Base-by-base conservation (phyloP, 345 rosid species). In the Boechera divaricarpa region DNA sequence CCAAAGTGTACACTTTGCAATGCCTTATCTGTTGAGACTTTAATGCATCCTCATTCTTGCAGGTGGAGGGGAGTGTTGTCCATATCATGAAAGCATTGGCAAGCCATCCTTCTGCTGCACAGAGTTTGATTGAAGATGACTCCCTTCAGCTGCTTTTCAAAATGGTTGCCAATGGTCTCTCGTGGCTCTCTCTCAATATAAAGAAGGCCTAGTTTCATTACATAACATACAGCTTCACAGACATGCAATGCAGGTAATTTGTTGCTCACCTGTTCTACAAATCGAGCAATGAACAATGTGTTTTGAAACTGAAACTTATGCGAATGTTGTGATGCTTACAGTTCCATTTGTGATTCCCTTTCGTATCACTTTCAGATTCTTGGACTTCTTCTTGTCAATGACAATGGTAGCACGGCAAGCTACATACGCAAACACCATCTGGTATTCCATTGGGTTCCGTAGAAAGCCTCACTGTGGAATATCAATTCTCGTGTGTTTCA, bases 71-170 rank as follows among this genome's bases (percentile, higher is more conserved):
- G 66, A 87, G 96, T 70, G 80, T 92, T 13, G 90, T 95, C 71
- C 96, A 95, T 81, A 87, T 89, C 66, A 91, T 95, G 94, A 92
- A 95, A 85, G 97, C 98, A 49, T 77, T 95, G 83, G 93, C 91
- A 68, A 87, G 79, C 84, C 90, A 95, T 84, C 94, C 94, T 80
- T 89, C 86, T 44, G 96, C 98, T 62, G 96, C 94, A 53, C 92
- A 90, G 88, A 92, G 98, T 86, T 87, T 92, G 78, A 79, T 84
- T 8, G 98, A 92, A 90, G 98, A 94, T 77, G 86, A 90, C 82
- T 94, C 98, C 55, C 86, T 94, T 57, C 83, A 79, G 88, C 75
- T 85, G 80, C 85, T 94, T 63, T 92, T 94, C 83, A 88, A 92
- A 65, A 89, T 87, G 88, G 90, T 94, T 80, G 90, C 92, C 70